Base-by-base conservation (phyloP, 805 yeast species). In the Myxozyma melibiosi region DNA sequence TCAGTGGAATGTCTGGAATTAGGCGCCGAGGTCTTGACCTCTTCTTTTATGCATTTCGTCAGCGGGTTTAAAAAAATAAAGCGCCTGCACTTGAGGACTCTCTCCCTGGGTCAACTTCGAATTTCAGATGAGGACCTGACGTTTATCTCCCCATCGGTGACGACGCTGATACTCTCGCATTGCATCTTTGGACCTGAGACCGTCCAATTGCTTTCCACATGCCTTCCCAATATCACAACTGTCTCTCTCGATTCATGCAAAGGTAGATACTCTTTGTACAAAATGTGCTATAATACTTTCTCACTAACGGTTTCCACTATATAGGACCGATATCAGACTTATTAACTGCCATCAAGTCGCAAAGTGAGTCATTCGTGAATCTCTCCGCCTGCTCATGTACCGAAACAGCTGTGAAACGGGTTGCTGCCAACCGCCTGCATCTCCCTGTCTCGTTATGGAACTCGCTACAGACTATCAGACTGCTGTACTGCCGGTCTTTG, bases 1-100 rank as follows among this genome's bases (percentile, higher is more conserved):
- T 56, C 63, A 8, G 34, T 58, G 3, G 51, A 45, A 27, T n/a
- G 53, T n/a, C 13, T 53, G 8, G 52, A 45, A 6, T 37, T 56
- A 25, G 33, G 45, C 13, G 28, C 47, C 16, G 58, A 53, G 5
- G 42, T 47, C 11, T 54, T 59, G 22, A 52, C 49, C 8, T 24
- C 58, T 6, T 59, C 63, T 1, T 60, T 57, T 37, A 47, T 58
- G 49, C 54, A 42, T 30, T 52, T 58, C 22, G 51, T 60, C 16
- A 28, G 51, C 18, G 28, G 42, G 1, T 60, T 60, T 38, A 37
- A 35, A 16, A 18, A 24, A 31, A 24, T 60, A 11, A 37, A 58
- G 27, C 30, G 33, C 28, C 41, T 60, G 33, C 56, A 53, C 34
- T 20, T 60, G 20, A 35, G 48, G 13, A 55, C 50, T 8, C 14